Percentiles rank a stretch among this genome's conserved stretches.
These are phyloP conservation scores for Sanghuangporus weigelae DNA, from an alignment of 1,284 basidiomycete species.

Conservation along the genomic window DNA sequence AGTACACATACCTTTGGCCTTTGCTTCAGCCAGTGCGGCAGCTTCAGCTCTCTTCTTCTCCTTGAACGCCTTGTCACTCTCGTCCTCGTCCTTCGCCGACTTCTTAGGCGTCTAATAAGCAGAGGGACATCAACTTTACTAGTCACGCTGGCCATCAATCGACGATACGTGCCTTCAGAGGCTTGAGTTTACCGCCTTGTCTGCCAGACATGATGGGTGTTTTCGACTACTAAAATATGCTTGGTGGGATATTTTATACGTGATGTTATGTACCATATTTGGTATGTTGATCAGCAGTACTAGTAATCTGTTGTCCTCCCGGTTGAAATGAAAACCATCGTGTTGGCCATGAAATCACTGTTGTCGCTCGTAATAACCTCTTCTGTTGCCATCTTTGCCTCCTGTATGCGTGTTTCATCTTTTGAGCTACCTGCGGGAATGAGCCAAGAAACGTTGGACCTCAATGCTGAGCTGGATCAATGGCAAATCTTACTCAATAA, in stretches of 20 bases:
- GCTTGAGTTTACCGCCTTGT: constrained; percentile 79
- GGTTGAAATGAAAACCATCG: too few species aligned
- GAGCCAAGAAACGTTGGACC: neutral
- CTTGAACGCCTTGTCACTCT: constrained; percentile 68
- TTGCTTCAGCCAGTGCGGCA: constrained; percentile 61
- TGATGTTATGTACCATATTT: neutral
- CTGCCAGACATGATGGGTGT: constrained; percentile 52
- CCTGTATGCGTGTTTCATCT: neutral
- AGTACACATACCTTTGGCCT: constrained; percentile 56
- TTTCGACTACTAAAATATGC: neutral
- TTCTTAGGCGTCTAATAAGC: constrained; percentile 68
- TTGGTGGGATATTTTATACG: neutral
- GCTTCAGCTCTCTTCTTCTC: constrained; percentile 68
- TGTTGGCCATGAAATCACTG: neutral
- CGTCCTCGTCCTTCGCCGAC: constrained; percentile 63
- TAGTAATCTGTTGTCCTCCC: too few species aligned
- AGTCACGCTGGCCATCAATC: neutral
- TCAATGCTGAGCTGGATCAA: neutral
- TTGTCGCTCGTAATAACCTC: neutral
- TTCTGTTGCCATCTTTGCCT: neutral
- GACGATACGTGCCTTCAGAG: constrained; percentile 47
- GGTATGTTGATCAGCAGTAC: neutral
- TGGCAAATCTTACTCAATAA: constrained; percentile 28
- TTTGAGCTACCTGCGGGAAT: neutral
- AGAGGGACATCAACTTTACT: neutral